Evolutionary conservation across 1,284 basidiomycete species (phyloP), one percentile per base, ranked within the genome.

Genomic region (Retiboletus flavoniger): DNA sequence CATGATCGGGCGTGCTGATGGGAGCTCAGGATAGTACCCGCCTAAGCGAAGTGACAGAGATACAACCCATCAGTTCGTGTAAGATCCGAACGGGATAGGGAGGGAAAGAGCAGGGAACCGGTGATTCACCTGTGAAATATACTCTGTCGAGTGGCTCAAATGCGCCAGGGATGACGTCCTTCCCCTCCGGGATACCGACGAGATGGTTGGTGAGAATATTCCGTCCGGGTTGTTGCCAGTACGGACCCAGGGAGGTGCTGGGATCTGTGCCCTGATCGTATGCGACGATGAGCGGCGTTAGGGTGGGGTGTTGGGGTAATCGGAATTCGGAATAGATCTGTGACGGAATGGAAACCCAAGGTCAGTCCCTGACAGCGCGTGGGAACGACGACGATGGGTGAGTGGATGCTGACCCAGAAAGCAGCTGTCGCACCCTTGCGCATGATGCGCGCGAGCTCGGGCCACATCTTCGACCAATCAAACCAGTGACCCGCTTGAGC

Each of bases 401-500:
- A 29, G 4, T 26, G 10, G 17, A 43, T 29, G 68, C 79, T 35
- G 55, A 90, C 90, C 83, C 90, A 92, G 60, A 90, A 85, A 3
- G 89, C 89, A 7, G 87, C 83, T 0, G 83, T 86, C 0, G 90
- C 93, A 16, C 84, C 81, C 1, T 78, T 79, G 38, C 81, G 77
- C 47, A 94, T 71, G 3, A 89, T 77, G 2, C 88, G 77, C 2
- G 77, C 76, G 2, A 85, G 72, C 66, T 92, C 85, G 0, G 77
- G 79, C 89, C 92, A 95, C 7, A 88, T 76, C 56, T 76, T 79
- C 4, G 70, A 65, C 78, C 89, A 90, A 63, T 93, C 78, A 66
- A 95, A 95, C 92, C 92, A 95, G 67, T 96, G 93, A 0, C 84
- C 84, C 0, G 92, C 86, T 72, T 93, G 92, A 2, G 88, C 91